These are phyloP conservation scores for Alternaria sp. DNA, from an alignment of 2,329 filamentous ascomycete genomes.

Conservation along the genomic window DNA sequence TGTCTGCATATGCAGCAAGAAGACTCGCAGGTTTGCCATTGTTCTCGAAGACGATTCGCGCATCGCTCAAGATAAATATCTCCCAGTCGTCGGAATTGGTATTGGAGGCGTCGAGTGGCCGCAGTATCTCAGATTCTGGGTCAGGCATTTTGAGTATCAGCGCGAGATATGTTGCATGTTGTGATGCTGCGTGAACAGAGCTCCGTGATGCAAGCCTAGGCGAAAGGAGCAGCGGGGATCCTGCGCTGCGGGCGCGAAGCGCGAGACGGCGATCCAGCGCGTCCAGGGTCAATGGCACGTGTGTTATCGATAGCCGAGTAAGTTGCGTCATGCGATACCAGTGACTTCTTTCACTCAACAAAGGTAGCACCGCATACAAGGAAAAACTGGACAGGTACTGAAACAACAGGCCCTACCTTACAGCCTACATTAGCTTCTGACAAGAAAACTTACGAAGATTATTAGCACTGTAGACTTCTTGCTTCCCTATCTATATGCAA, in stretches of 20 bases:
- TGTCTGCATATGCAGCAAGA: constrained; percentile 66
- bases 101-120: constrained; percentile 51
- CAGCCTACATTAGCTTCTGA: too few species aligned
- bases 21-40: constrained; percentile 64
- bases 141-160: constrained; percentile 32
- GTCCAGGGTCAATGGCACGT: constrained; percentile 13
- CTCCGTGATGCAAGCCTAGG: not conserved
- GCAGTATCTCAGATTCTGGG: constrained; percentile 51
- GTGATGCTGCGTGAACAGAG: not conserved
- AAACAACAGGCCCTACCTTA: too few species aligned
- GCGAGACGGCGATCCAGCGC: constrained; percentile 10
- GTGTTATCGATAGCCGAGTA: constrained; percentile 11
- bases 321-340: constrained; percentile 3
- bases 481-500: not conserved
- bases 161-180: constrained; percentile 17
- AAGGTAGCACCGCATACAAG: not conserved
- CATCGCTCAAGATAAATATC: constrained; percentile 68
- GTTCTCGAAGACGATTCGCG: constrained; percentile 65
- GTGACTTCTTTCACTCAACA: not conserved
- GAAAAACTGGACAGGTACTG: too few species aligned
- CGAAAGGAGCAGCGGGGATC: constrained; percentile 1
- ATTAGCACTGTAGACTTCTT: too few species aligned
- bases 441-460: too few species aligned
- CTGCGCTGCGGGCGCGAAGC: constrained; percentile 13
- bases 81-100: constrained; percentile 63